Base-by-base conservation (phyloP, 768 basidiomycete genomes). In the Trametes gibbosa region DNA sequence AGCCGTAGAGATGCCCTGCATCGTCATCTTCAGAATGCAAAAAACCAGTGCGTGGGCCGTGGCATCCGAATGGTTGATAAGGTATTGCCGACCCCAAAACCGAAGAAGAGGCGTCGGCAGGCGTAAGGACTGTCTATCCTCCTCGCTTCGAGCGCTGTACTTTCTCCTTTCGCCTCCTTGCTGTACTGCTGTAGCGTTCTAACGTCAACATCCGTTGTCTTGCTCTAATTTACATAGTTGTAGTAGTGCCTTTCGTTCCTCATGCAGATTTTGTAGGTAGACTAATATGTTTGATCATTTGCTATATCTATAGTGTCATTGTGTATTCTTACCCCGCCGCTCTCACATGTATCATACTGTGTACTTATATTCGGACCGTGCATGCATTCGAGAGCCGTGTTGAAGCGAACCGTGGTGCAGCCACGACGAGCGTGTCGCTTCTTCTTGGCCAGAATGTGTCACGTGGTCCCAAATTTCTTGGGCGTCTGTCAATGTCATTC, bases 401-500 rank as follows among this genome's bases (percentile, higher is more conserved):
- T n/a, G n/a, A n/a, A n/a, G n/a, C n/a, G n/a, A n/a, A n/a, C n/a
- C n/a, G n/a, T n/a, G n/a, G n/a, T n/a, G n/a, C n/a, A n/a, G n/a
- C n/a, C n/a, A n/a, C n/a, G n/a, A n/a, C n/a, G n/a, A n/a, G n/a
- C n/a, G n/a, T n/a, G n/a, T n/a, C n/a, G n/a, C n/a, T n/a, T n/a
- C n/a, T n/a, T n/a, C n/a, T n/a, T n/a, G n/a, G n/a, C n/a, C n/a
- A n/a, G n/a, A n/a, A n/a, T n/a, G 29, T 32, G 29, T n/a, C 59
- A 61, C 53, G 59, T 61, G 59, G 29, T 5, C 21, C 2, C 5
- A 53, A 61, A 56, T 61, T 56, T 61, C 54, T 56, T 19, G 50
- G 41, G 60, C 54, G 54, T 47, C 29, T 59, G 12, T 21, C 23
- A 37, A n/a, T 21, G n/a, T n/a, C n/a, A n/a, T n/a, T n/a, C n/a